Percentiles rank a stretch among this genome's conserved stretches.
These are phyloP conservation scores for Chlorella sp. DNA, from an alignment of 139 green algal species.

Conservation along the genomic window DNA sequence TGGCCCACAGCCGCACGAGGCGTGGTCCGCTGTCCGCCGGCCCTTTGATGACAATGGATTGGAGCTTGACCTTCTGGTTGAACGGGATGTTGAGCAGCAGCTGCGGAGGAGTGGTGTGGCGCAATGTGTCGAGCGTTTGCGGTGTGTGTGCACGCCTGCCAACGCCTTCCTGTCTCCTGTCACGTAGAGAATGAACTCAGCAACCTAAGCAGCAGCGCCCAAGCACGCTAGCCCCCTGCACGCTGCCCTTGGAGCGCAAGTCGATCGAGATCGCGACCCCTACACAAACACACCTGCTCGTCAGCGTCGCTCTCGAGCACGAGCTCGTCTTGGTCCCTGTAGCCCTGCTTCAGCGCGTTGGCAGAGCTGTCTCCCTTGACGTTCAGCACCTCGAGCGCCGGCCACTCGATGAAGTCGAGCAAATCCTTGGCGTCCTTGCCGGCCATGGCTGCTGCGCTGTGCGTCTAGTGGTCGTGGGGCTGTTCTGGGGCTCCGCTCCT, in stretches of 20 bases:
- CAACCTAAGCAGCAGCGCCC: too few species aligned
- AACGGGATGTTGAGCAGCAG: slow-evolving; percentile 40
- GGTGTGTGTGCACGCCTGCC: background rate
- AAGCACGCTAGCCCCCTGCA: too few species aligned
- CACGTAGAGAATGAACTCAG: too few species aligned
- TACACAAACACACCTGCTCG: slow-evolving; percentile 16
- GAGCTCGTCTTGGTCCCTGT: slow-evolving; percentile 36
- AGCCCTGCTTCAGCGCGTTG: slow-evolving; percentile 31
- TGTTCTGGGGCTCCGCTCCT: too few species aligned
- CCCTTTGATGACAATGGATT: slow-evolving; percentile 34
- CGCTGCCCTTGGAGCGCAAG: too few species aligned
- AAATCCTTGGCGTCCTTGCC: too few species aligned
- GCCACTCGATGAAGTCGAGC: slow-evolving; percentile 66
- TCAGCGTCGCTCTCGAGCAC: slow-evolving; percentile 30
- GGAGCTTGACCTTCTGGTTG: slow-evolving; percentile 40
- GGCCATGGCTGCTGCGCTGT: too few species aligned
- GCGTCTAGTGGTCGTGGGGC: too few species aligned
- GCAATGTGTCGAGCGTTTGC: background rate
- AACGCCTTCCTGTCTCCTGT: background rate
- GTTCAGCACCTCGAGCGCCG: slow-evolving; percentile 71
- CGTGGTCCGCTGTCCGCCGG: background rate
- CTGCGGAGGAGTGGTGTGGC: slow-evolving; percentile 5
- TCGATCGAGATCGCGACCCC: too few species aligned
- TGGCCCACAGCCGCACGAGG: background rate
- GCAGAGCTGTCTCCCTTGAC: background rate